Percentiles rank a stretch among this genome's conserved stretches.
Evolutionary conservation across 129 eudicot species (phyloP).

Genomic region (Daucus carota): DNA sequence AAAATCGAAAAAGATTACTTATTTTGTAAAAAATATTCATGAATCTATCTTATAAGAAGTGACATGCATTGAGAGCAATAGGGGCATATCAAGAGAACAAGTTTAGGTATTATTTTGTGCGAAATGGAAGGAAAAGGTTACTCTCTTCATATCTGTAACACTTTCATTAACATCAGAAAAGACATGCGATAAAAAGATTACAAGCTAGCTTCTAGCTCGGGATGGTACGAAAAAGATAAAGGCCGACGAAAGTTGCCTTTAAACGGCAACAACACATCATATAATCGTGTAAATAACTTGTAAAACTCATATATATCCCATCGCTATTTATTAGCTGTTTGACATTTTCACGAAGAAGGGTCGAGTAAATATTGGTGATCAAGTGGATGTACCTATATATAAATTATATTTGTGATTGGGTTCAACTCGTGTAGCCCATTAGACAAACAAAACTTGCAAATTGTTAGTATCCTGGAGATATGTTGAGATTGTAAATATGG

Average conservation of each 20-base stretch:
- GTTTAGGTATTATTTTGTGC: background rate
- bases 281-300: background rate
- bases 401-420: background rate
- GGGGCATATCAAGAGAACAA: background rate
- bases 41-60: too few species aligned
- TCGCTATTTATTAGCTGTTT: too few species aligned
- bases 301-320: too few species aligned
- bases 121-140: background rate
- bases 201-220: background rate
- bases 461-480: background rate
- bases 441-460: conserved; percentile 3
- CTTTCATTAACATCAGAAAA: conserved; percentile 1
- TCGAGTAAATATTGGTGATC: too few species aligned
- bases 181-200: conserved; percentile 8
- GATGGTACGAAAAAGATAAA: background rate
- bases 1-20: too few species aligned
- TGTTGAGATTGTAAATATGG: background rate
- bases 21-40: too few species aligned
- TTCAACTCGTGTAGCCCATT: background rate
- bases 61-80: background rate
- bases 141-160: background rate
- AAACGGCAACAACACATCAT: background rate
- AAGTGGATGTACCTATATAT: conserved; percentile 8
- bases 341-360: too few species aligned
- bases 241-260: background rate